phyloP scores from a whole-genome alignment of 2,329 filamentous ascomycete genomes.

The Clarireedia paspali region DNA sequence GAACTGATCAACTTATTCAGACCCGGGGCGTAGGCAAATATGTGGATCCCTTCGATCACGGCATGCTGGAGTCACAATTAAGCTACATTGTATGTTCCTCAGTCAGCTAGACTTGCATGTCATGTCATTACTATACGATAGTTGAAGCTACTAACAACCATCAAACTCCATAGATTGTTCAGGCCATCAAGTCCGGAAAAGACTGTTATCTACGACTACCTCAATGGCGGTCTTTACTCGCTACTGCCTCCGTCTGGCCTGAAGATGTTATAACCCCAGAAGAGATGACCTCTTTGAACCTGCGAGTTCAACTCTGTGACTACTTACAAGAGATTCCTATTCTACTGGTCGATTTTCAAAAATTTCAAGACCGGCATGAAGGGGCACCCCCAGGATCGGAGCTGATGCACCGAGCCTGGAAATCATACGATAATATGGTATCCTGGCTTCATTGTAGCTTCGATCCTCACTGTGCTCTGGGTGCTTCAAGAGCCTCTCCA shows the following conservation, averaged over 20 bases:
- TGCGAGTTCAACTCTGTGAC: neutral
- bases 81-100: constrained; percentile 8
- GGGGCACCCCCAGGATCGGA: neutral
- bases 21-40: constrained; percentile 11
- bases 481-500: no score
- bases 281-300: neutral
- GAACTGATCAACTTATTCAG: constrained; percentile 9
- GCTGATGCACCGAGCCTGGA: neutral
- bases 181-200: constrained; percentile 3
- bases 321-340: neutral
- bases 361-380: neutral
- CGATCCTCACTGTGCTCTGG: neutral
- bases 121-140: no score
- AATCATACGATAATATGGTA: neutral
- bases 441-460: neutral
- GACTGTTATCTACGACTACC: constrained; percentile 1
- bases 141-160: no score
- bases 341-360: neutral
- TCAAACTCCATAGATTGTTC: neutral
- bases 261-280: neutral
- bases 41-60: constrained; percentile 11
- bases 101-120: neutral
- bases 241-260: neutral
- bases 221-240: constrained; percentile 4
- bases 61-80: constrained; percentile 16